phyloP scores from a whole-genome alignment of 441 rosid genomes.

The Brassica hybrid region DNA sequence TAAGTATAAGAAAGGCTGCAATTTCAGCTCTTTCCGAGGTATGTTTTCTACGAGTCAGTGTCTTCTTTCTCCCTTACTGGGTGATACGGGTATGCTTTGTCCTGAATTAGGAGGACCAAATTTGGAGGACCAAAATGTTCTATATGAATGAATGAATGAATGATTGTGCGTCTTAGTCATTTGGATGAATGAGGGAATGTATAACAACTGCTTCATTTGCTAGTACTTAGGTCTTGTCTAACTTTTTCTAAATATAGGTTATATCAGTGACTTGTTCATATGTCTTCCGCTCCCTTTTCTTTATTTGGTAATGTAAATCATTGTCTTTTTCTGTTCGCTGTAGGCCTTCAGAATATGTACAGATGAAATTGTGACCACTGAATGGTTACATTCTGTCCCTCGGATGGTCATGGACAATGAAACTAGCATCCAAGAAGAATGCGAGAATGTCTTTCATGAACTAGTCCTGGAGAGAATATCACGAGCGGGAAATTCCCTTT shows the following conservation, averaged over 20 bases:
- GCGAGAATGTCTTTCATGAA: constrained; percentile 88
- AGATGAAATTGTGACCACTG: constrained; percentile 60
- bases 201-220: background rate
- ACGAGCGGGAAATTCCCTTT: constrained; percentile 53
- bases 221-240: constrained; percentile 3
- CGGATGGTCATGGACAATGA: constrained; percentile 85
- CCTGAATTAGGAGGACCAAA: constrained; percentile 8
- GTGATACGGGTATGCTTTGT: constrained; percentile 6
- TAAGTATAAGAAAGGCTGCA: constrained; percentile 94
- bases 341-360: constrained; percentile 75
- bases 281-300: background rate
- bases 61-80: constrained; percentile 11
- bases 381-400: constrained; percentile 95
- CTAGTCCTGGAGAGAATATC: constrained; percentile 76
- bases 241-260: constrained; percentile 11
- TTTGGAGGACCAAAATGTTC: constrained; percentile 1
- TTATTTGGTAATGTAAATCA: constrained; percentile 16
- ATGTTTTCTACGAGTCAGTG: constrained; percentile 31
- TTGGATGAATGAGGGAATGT: background rate
- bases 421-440: constrained; percentile 91
- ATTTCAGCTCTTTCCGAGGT: constrained; percentile 95
- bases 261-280: constrained; percentile 2
- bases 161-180: constrained; percentile 11
- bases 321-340: constrained; percentile 29
- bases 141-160: constrained; percentile 14